Percentiles rank a stretch among this genome's conserved stretches.
Evolutionary conservation across 1,139 yeast genomes (phyloP).

Genomic region (Tardiomyces blankii): DNA sequence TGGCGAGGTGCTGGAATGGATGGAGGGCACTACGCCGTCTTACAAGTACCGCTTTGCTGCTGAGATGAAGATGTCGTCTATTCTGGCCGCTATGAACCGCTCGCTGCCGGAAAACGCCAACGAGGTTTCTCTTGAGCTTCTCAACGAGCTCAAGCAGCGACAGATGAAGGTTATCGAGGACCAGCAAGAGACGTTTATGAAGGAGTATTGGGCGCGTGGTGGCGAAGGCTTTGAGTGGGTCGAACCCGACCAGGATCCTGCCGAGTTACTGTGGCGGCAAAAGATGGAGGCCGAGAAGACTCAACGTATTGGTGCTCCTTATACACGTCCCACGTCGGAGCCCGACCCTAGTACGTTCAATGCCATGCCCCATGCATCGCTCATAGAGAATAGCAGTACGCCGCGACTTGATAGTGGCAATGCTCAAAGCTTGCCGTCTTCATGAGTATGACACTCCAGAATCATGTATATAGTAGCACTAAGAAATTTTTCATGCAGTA

Average conservation of each 20-base stretch:
- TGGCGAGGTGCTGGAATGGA: slow-evolving; percentile 49
- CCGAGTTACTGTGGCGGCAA: slow-evolving; percentile 47
- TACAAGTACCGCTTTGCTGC: slow-evolving; percentile 60
- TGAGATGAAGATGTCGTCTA: slow-evolving; percentile 56
- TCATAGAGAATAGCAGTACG: slow-evolving; percentile 13
- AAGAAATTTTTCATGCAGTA: too few relatives aligned
- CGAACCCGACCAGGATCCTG: slow-evolving; percentile 76
- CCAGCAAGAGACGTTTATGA: slow-evolving; percentile 44
- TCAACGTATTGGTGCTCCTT: slow-evolving; percentile 11
- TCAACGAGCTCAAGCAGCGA: slow-evolving; percentile 20
- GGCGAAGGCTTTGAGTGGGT: slow-evolving; percentile 72
- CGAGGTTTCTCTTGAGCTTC: slow-evolving; percentile 23
- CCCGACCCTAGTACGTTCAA: background rate
- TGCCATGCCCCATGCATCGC: slow-evolving; percentile 21
- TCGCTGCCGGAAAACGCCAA: slow-evolving; percentile 29
- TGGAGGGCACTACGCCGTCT: slow-evolving; percentile 52
- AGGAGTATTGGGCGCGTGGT: slow-evolving; percentile 63
- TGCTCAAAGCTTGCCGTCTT: background rate
- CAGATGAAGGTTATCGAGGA: slow-evolving; percentile 31
- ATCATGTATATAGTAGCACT: too few relatives aligned
- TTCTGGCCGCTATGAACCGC: slow-evolving; percentile 53
- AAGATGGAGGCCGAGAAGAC: slow-evolving; percentile 17
- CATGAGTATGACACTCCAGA: background rate
- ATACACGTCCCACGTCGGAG: slow-evolving; percentile 1
- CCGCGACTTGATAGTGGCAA: background rate